phyloP scores from a whole-genome alignment of 2,329 filamentous ascomycete species.

The Aspergillus oerlinghausenensis region DNA sequence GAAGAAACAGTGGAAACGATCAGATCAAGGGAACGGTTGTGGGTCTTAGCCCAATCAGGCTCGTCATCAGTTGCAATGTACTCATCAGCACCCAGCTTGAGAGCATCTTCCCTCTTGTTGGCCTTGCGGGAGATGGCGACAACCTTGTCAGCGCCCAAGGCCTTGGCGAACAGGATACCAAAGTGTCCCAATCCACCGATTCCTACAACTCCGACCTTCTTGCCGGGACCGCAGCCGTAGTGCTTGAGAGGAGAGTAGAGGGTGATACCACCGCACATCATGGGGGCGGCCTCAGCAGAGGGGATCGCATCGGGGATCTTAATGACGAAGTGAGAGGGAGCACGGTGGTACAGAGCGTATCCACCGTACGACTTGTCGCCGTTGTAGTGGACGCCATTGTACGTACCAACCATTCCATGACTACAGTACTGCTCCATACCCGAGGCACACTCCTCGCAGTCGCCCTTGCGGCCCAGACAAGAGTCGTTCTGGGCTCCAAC shows the following conservation, averaged over 20 bases:
- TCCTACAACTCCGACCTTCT: slow-evolving; percentile 12
- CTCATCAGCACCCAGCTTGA: slow-evolving; percentile 51
- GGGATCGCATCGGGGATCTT: slow-evolving; percentile 32
- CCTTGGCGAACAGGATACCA: slow-evolving; percentile 16
- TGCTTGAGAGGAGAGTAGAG: slow-evolving; percentile 14
- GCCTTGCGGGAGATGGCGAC: slow-evolving; percentile 51
- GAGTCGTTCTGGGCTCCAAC: slow-evolving; percentile 58
- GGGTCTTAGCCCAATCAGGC: slow-evolving; percentile 46
- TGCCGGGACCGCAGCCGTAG: slow-evolving; percentile 13
- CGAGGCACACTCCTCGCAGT: slow-evolving; percentile 50
- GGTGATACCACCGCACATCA: slow-evolving; percentile 17
- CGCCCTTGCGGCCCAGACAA: slow-evolving; percentile 41
- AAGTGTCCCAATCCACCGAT: slow-evolving; percentile 13
- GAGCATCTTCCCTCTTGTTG: slow-evolving; percentile 50
- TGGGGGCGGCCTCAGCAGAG: slow-evolving; percentile 12
- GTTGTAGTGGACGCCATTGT: slow-evolving; percentile 34
- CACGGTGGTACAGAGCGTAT: slow-evolving; percentile 54
- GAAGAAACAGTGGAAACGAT: slow-evolving; percentile 54
- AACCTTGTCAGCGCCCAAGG: slow-evolving; percentile 44
- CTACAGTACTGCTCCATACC: slow-evolving; percentile 34
- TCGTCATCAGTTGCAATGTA: slow-evolving; percentile 56
- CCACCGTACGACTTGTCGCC: slow-evolving; percentile 64
- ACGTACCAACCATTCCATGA: slow-evolving; percentile 24
- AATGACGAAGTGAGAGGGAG: slow-evolving; percentile 54
- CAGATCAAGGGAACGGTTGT: slow-evolving; percentile 48